phyloP scores from a whole-genome alignment of 2,329 filamentous ascomycete genomes.

The Talaromyces islandicus region DNA sequence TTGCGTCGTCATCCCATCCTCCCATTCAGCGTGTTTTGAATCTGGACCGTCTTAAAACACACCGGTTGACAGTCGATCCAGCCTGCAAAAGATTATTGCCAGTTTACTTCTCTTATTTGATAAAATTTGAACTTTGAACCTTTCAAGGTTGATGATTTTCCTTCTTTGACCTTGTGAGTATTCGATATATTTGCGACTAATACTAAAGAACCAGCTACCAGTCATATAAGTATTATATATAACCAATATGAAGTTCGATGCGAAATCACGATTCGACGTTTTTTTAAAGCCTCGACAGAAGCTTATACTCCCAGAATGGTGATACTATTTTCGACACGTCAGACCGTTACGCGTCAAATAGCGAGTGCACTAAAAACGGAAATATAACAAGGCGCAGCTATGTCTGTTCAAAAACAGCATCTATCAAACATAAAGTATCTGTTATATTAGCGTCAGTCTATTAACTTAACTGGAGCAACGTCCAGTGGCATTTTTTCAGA shows the following conservation, averaged over 20 bases:
- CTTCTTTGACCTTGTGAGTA: too few relatives aligned
- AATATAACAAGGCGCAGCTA: not conserved
- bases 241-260: not conserved
- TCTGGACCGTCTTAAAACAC: not conserved
- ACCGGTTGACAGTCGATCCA: not conserved
- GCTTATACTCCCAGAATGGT: too few relatives aligned
- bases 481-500: too few relatives aligned
- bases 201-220: not conserved
- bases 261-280: not conserved
- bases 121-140: too few relatives aligned
- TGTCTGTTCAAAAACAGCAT: not conserved
- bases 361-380: not conserved
- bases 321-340: not conserved
- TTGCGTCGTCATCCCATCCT: not conserved
- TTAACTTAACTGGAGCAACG: too few relatives aligned
- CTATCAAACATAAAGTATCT: too few relatives aligned
- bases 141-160: not conserved
- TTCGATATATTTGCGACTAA: not conserved
- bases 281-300: not conserved
- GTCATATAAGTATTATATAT: not conserved
- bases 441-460: too few relatives aligned
- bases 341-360: not conserved
- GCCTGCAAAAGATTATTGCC: not conserved
- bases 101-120: not conserved
- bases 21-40: not conserved